Conservation (phyloP, 2,329 filamentous ascomycete genomes). For the Didymella segeticola region DNA sequence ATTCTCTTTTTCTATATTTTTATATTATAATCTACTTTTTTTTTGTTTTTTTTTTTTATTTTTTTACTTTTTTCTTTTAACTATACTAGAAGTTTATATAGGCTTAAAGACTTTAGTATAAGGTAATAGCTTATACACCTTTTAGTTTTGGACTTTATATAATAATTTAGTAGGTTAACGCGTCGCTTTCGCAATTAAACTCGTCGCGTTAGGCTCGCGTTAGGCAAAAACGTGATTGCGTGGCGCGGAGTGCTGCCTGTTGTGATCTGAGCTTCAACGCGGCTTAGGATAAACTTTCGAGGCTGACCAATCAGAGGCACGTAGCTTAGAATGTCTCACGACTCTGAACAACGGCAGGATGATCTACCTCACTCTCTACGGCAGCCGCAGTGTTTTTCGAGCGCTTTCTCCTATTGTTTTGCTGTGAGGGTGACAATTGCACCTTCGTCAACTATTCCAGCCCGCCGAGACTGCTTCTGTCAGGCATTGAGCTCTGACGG, state of each 20-base stretch:
- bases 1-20: no score
- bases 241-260: conserved; percentile 18
- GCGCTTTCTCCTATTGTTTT: conserved; percentile 20
- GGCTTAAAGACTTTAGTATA: no score
- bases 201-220: no score
- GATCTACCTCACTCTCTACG: conserved; percentile 22
- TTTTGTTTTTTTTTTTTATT: no score
- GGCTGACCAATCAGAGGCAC: conserved; percentile 9
- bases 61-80: no score
- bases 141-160: no score
- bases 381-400: conserved; percentile 17
- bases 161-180: no score
- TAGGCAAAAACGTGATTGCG: conserved; percentile 14
- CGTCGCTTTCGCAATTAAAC: not conserved
- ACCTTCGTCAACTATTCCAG: conserved; percentile 5
- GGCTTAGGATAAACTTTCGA: not conserved
- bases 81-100: no score
- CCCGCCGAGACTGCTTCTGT: conserved; percentile 3
- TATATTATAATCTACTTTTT: no score
- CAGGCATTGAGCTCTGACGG: conserved; percentile 22
- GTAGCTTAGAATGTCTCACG: conserved; percentile 22
- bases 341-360: conserved; percentile 23
- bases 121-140: no score
- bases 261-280: conserved; percentile 11
- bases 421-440: conserved; percentile 18